Evolutionary conservation across 331 rosid species (phyloP), one percentile per base, ranked within the genome.

Genomic region (Malus hybrid): DNA sequence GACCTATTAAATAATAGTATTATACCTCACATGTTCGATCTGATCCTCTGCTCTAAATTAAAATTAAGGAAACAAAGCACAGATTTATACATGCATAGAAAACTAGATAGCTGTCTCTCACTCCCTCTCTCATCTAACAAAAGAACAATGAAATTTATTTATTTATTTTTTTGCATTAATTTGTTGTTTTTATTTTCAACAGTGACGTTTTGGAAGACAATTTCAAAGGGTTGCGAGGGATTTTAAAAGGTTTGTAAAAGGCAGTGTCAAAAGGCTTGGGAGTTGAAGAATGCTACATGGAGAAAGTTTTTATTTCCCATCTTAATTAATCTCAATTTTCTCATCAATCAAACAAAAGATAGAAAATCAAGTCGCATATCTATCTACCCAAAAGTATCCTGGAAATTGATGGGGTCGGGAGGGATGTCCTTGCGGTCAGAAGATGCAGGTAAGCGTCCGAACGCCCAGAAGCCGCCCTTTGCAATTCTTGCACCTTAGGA

Each of bases 401-500:
- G 85, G 75, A 90, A 94, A 77, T 83, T 85, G 89, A 94, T 82
- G 4, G 97, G 90, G 6, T 90, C 90, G 1, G 93, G 97, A 71
- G 88, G 91, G 63, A 88, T 84, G 28, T 85, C 96, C 69, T 81
- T 60, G 59, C 33, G 79, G 46, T 85, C 99, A 94, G 76, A 92
- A 90, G 33, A 85, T 85, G 77, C 97, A 94, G 55, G 88, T 62
- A 6, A 83, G 73, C 7, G 97, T 87, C 56, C 83, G 81, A 9
- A 83, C 14, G 33, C 87, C 99, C 28, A 92, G 89, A 60, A 94
- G 88, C 29, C 88, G 86, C 5, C 90, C 99, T 20, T 85, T 81
- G 84, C 97, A 94, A 64, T 81, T 33, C 36, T 86, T 86, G 84
- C 97, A 90, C 24, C 99, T 90, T 42, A 90, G 97, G 71, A 86